Evolutionary conservation across 1,139 yeast genomes (phyloP), one percentile per base, ranked within the genome.

Genomic region (Candida freyschussii): DNA sequence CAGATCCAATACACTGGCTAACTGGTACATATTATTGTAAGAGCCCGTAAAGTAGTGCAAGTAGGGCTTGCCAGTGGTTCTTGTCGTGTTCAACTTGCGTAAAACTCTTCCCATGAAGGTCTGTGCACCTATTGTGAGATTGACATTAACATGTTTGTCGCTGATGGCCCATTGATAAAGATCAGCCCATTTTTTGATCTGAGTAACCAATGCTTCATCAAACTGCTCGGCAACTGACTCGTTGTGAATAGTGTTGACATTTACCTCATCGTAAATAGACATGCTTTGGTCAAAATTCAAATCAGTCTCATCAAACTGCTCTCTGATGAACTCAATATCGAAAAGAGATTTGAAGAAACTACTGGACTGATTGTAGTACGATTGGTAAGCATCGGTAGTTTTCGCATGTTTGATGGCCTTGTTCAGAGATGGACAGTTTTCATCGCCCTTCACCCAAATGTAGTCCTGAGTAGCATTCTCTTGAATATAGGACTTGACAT

Each of bases 31-130:
- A 29, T 56, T 56, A 46, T 61, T 60, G 53, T 50, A 67, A 10
- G 72, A 60, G 24, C 71, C 71, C 15, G 67, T 62, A 39, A 59
- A 52, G 45, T 61, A 58, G 42, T 61, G 55, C 39, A 67, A 38
- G 36, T 50, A 55, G 24, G 68, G 69, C 6, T 55, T 39, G 10
- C 57, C 56, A 6, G 43, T 46, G 9, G 37, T 44, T 39, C 52
- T 56, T 20, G 69, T 64, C 12, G 52, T 43, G 43, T 63, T 61
- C 33, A 65, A 49, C 33, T 56, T 56, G 13, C 40, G 32, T 24
- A 49, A 41, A 29, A 63, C 52, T 23, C 57, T 59, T 18, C 59
- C 62, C 16, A 60, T 45, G 28, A 65, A 36, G 15, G 67, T 48
- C 37, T 53, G 52, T 26, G 64, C 71, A 27, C 68, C 69, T 36